Percentiles rank a stretch among this genome's conserved stretches.
phyloP scores from a whole-genome alignment of 192 early-diverging fungal genomes.

The Powellomyces hirtus region DNA sequence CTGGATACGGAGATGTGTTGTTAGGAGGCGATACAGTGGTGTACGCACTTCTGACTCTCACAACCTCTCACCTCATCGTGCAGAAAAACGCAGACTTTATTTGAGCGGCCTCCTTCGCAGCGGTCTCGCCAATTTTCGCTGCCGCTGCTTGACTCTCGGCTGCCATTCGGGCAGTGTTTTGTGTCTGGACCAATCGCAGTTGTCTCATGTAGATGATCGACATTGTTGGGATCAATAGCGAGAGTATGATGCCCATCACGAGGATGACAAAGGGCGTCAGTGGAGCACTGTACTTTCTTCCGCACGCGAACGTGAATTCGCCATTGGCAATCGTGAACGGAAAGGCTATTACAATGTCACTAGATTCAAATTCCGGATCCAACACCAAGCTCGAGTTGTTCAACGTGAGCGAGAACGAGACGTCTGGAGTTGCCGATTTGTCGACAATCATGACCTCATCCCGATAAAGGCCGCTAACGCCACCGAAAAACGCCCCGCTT shows the following conservation, averaged over 20 bases:
- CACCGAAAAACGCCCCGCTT: not conserved
- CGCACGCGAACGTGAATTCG: not conserved
- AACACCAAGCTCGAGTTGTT: not conserved
- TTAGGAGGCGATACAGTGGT: not conserved
- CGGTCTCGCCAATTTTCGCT: not conserved
- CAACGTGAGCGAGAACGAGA: not conserved
- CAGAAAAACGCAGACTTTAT: not conserved
- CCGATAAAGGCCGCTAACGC: not conserved
- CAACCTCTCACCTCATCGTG: not conserved
- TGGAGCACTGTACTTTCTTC: not conserved
- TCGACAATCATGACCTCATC: not conserved
- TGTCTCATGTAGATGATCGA: not conserved
- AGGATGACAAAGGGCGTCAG: not conserved
- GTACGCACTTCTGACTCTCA: no score
- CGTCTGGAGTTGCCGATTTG: not conserved
- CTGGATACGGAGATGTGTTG: not conserved
- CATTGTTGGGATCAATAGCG: not conserved
- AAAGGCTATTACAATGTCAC: not conserved
- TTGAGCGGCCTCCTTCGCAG: not conserved
- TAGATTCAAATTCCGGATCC: not conserved
- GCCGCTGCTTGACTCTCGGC: not conserved
- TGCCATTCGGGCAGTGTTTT: not conserved
- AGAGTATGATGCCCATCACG: not conserved
- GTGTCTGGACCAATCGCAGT: not conserved
- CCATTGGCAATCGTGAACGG: not conserved